Percentiles rank a stretch among this genome's conserved stretches.
Evolutionary conservation across 2,329 filamentous ascomycete species (phyloP).

Genomic region (Cadophora sp.): DNA sequence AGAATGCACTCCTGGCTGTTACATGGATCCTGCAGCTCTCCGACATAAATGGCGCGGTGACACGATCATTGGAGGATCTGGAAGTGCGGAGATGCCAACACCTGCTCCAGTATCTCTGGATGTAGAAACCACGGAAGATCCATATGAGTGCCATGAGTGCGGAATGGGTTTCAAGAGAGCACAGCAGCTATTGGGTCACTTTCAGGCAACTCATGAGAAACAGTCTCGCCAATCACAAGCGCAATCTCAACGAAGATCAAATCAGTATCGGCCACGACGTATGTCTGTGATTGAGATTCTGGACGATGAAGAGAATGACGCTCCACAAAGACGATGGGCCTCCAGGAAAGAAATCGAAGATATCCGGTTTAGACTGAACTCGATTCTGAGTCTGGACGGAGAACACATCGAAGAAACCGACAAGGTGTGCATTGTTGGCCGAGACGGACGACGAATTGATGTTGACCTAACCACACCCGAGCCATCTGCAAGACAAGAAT

Average conservation of each 20-base stretch:
- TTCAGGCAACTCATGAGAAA: constrained; percentile 12
- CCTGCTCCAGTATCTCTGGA: not conserved
- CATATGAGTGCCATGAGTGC: constrained; percentile 9
- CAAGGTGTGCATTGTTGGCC: not conserved
- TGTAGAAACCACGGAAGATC: not conserved
- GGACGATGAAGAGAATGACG: not conserved
- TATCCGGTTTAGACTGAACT: not conserved
- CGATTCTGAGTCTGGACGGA: constrained; percentile 9
- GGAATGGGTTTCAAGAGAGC: not conserved
- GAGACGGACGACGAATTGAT: not conserved
- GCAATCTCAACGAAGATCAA: not conserved
- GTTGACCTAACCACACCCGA: not conserved
- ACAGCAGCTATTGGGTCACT: constrained; percentile 3
- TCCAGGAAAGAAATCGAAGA: constrained; percentile 1
- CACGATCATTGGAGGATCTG: constrained; percentile 25
- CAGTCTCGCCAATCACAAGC: not conserved
- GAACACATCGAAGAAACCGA: not conserved
- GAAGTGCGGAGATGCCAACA: not conserved
- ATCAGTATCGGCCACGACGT: not conserved
- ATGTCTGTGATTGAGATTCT: constrained; percentile 9
- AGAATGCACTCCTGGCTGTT: constrained; percentile 23
- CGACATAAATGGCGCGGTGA: constrained; percentile 27
- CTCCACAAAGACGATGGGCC: not conserved
- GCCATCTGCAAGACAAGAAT: not conserved
- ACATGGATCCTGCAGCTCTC: not conserved